Base-by-base conservation (phyloP, 1,284 basidiomycete species). In the Trametes sp. region DNA sequence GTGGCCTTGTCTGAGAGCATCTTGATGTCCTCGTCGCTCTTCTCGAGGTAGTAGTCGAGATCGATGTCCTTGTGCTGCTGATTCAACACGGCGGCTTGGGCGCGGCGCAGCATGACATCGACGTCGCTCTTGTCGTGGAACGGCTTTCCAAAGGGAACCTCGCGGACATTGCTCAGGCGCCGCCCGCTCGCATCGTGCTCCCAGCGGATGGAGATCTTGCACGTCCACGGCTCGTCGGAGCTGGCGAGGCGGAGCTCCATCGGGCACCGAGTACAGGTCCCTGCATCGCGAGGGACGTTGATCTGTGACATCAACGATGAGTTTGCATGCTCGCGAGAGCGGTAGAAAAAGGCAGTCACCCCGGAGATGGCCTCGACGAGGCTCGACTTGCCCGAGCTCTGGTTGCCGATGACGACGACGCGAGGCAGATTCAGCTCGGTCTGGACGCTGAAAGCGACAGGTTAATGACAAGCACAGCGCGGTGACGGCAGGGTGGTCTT, bases 281-380 rank as follows among this genome's bases (percentile, higher is more conserved):
- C 70, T 0, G 57, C 58, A 46, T 65, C 71, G 16, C 62, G 57
- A 7, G 70, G 70, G 5, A 69, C 72, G 26, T 56, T 72, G 52
- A 74, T 71, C 66, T 66, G 53, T n/a, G 14, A 44, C 54, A n/a
- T n/a, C 35, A 19, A 35, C 26, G 29, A n/a, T 58, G 5, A 11
- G 19, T 4, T 33, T 16, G 2, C 29, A 41, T 35, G 51, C 46
- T n/a, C 48, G 10, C 5, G 24, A 7, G 26, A 26, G 1, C 8
- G 2, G 45, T 35, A 3, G 53, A 45, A 23, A 57, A n/a, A 11
- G 5, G 7, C 4, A 5, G 19, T 54, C 69, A 88, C 87, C 4
- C 84, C 84, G 19, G 82, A 85, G 0, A 88, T 83, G 0, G 84
- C 86, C 62, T 88, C 86, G 0, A 88, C 83, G 1, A 63, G 60